Evolutionary conservation across 306 rosid species (phyloP), one percentile per base, ranked within the genome.

Genomic region (Acacia crassicarpa): DNA sequence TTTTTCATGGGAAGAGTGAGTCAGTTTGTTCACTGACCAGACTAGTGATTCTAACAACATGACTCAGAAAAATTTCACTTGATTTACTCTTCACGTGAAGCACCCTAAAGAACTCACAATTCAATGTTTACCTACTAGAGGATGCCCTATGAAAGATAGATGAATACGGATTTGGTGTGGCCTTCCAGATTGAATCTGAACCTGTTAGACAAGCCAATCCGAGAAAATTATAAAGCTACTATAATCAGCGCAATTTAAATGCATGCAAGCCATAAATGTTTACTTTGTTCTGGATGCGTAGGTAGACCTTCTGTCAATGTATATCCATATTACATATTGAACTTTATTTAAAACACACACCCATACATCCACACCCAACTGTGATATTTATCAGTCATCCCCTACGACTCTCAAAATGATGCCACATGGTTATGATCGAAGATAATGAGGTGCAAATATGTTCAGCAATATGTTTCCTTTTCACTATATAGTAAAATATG

Each of bases 141-240:
- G 98, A 86, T 95, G 93, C 67, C 98, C 97, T 44, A 95, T 85
- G 91, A 87, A 93, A 82, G 98, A 88, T 56, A 95, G 99, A 83
- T 95, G 99, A 79, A 95, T 93, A 62, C 97, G 98, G 75, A 95
- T 95, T 85, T 95, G 99, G 88, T 93, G 99, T 17, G 99, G 98
- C 40, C 99, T 88, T 77, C 99, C 97, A 9, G 99, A 93, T 72
- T 91, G 92, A 80, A 95, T 95, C 86, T 86, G 93, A 51, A 95
- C 98, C 99, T 91, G 92, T 87, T 70, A 84, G 81, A 76, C 81
- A 81, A 41, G 59, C 58, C 78, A 76, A 82, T 58, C 72, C 67
- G n/a, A 44, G 73, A 74, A 74, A 45, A 25, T 74, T 41, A 66
- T 35, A 78, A 51, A 53, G 46, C 65, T 77, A 83, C 65, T 72